These are phyloP conservation scores for Asterella californica DNA, from an alignment of 225 moss, liverwort and hornwort genomes.

Conservation along the genomic window DNA sequence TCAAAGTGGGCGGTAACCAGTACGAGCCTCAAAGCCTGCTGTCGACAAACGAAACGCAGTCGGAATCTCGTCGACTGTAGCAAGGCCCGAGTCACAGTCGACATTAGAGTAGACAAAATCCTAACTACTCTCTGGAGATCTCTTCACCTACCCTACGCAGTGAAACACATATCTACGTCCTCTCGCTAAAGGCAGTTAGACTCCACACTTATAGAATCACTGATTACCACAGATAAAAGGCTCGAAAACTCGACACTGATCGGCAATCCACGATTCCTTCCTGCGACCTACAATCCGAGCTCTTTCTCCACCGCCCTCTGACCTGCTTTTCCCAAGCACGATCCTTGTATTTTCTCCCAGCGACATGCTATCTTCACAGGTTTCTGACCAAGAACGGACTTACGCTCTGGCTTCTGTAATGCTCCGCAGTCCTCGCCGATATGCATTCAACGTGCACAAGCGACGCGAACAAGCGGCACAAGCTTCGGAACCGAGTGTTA, in stretches of 20 bases:
- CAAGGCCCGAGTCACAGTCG: neutral
- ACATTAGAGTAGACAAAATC: neutral
- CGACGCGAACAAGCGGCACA: neutral
- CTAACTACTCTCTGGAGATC: neutral
- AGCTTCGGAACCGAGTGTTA: neutral
- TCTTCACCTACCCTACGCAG: neutral
- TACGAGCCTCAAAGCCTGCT: neutral
- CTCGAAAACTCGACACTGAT: neutral
- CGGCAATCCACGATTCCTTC: neutral
- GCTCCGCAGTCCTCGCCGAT: neutral
- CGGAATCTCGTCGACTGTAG: neutral
- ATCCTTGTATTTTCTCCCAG: neutral
- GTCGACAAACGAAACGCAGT: neutral
- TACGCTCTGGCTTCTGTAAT: neutral
- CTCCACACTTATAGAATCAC: neutral
- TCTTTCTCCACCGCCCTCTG: neutral
- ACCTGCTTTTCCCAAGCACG: neutral
- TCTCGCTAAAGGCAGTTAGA: neutral
- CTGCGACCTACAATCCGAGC: neutral
- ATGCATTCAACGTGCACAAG: neutral
- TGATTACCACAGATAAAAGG: neutral
- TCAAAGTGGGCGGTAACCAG: neutral
- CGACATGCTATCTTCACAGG: neutral
- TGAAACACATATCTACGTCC: neutral
- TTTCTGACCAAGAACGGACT: neutral